Evolutionary conservation across 2,329 filamentous ascomycete species (phyloP).

Genomic region (Phyllosticta citriasiana): DNA sequence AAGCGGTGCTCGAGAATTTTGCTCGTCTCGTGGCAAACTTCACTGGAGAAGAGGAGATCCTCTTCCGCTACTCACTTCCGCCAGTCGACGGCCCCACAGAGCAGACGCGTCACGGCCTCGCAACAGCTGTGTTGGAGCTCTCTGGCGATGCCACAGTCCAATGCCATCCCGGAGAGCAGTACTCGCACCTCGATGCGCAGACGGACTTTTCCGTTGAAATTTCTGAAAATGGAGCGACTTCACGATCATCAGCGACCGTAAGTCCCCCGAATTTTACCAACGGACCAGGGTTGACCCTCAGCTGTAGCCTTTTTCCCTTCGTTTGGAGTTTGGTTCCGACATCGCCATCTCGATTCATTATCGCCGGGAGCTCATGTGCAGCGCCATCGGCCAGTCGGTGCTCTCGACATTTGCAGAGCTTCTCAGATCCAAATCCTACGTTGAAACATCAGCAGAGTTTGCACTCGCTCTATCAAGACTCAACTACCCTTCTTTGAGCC

Average conservation of each 20-base stretch:
- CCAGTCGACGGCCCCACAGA: neutral
- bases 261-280: neutral
- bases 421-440: neutral
- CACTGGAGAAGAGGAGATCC: conserved; percentile 7
- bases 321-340: conserved; percentile 1
- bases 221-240: conserved; percentile 5
- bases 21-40: conserved; percentile 4
- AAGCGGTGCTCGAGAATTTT: neutral
- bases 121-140: neutral
- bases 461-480: neutral
- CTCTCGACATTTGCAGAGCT: neutral
- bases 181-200: neutral
- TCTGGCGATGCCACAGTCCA: neutral
- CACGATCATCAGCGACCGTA: conserved; percentile 2
- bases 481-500: conserved; percentile 5
- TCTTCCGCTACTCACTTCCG: conserved; percentile 6
- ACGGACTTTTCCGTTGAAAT: conserved; percentile 8
- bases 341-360: conserved; percentile 3
- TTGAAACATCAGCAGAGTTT: neutral
- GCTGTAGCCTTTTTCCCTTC: conserved; percentile 5
- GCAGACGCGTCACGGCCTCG: neutral
- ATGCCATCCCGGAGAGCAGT: neutral
- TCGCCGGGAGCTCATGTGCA: neutral
- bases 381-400: conserved; percentile 1
- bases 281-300: neutral